Conservation (phyloP, 2,329 filamentous ascomycete genomes). For the Dactylonectria macrodidyma region DNA sequence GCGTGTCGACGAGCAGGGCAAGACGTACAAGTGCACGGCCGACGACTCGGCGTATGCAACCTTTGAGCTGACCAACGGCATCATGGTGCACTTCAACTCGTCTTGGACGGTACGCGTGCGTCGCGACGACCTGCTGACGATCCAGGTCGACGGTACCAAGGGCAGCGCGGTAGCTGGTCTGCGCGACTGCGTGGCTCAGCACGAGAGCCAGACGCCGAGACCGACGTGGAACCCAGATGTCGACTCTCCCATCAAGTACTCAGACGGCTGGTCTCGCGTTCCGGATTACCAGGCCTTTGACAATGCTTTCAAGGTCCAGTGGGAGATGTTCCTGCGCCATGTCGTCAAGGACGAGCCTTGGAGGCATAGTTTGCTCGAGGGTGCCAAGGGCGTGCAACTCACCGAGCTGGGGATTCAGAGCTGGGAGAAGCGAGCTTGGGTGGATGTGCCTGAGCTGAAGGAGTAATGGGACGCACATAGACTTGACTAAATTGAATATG, state of each 20-base stretch:
- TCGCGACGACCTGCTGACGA: not conserved
- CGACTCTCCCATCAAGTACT: slow-evolving; percentile 3
- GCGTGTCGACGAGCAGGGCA: slow-evolving; percentile 3
- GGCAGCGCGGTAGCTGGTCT: slow-evolving; percentile 1
- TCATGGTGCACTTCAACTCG: slow-evolving; percentile 2
- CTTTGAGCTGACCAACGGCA: not conserved
- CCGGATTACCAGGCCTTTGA: slow-evolving; percentile 3
- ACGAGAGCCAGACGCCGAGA: slow-evolving; percentile 10
- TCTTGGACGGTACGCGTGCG: not conserved
- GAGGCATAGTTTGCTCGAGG: slow-evolving; percentile 4
- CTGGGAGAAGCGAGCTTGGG: slow-evolving; percentile 4
- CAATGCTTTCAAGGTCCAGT: slow-evolving; percentile 10
- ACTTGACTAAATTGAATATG: not conserved
- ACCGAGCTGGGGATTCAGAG: not conserved
- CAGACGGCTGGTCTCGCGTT: not conserved
- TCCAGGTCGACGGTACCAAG: slow-evolving; percentile 9
- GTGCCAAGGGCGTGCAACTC: slow-evolving; percentile 3
- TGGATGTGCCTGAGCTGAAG: not conserved
- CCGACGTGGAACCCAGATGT: slow-evolving; percentile 4
- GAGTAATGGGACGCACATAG: not conserved
- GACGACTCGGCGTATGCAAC: not conserved
- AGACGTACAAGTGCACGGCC: not conserved
- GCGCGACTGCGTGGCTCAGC: slow-evolving; percentile 1
- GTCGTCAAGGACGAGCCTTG: slow-evolving; percentile 7
- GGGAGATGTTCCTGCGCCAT: slow-evolving; percentile 6